These are phyloP conservation scores for Pseudocercospora vitis DNA, from an alignment of 2,329 filamentous ascomycete species.

Conservation along the genomic window DNA sequence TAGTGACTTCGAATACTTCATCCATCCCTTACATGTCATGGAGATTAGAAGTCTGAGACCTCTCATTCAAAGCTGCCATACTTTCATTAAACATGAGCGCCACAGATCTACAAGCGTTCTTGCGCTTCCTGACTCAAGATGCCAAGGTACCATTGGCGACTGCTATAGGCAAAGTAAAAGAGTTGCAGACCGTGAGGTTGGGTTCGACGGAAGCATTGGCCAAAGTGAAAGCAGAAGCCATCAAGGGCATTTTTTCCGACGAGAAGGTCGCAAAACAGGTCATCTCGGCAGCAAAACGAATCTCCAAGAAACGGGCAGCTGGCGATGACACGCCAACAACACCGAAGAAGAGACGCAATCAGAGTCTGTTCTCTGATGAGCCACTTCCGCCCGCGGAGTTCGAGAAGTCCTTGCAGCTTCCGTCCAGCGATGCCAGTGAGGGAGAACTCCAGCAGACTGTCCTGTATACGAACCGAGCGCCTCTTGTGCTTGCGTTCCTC, in stretches of 20 bases:
- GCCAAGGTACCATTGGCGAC: constrained; percentile 56
- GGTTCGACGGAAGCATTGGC: constrained; percentile 49
- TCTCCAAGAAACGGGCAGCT: constrained; percentile 55
- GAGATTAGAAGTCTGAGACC: too few relatives aligned
- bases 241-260: constrained; percentile 51
- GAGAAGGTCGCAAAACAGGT: constrained; percentile 59
- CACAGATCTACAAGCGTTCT: constrained; percentile 40
- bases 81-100: constrained; percentile 22
- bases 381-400: constrained; percentile 53
- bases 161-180: constrained; percentile 56
- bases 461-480: constrained; percentile 76
- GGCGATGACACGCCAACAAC: constrained; percentile 38
- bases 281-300: constrained; percentile 57
- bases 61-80: too few relatives aligned
- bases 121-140: constrained; percentile 61
- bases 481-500: constrained; percentile 77
- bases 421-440: constrained; percentile 56
- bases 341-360: constrained; percentile 39
- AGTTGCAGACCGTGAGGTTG: constrained; percentile 53
- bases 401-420: constrained; percentile 63
- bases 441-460: constrained; percentile 58
- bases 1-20: too few relatives aligned
- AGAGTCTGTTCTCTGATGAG: constrained; percentile 35
- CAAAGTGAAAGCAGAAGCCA: constrained; percentile 46
- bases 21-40: too few relatives aligned